Percentiles rank a stretch among this genome's conserved stretches.
Conservation (phyloP, 129 eudicot genomes). For the Flaveria linearis region DNA sequence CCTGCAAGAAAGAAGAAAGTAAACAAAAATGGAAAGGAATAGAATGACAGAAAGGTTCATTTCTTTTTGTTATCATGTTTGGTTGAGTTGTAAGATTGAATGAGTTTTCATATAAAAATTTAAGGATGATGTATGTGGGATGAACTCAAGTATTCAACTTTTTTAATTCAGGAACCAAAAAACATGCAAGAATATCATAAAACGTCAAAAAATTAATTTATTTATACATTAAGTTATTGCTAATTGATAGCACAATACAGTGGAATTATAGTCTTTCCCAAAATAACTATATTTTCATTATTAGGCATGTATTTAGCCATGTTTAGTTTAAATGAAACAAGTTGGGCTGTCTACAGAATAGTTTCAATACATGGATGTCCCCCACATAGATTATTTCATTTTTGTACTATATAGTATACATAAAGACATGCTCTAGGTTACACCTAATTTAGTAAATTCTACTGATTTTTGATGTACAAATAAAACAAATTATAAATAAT, state of each 20-base stretch:
- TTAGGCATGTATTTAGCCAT: constrained; percentile 1
- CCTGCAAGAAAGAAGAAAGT: constrained; percentile 49
- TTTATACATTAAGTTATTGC: neutral
- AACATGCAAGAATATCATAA: neutral
- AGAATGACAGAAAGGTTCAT: constrained; percentile 1
- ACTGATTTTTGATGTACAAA: neutral
- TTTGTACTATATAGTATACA: neutral
- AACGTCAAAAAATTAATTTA: neutral
- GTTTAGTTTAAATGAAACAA: neutral
- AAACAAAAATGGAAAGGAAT: constrained; percentile 5
- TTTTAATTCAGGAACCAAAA: neutral
- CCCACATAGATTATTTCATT: neutral
- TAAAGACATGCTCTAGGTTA: neutral
- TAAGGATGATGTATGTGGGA: neutral
- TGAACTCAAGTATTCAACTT: constrained; percentile 5
- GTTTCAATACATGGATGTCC: constrained; percentile 9
- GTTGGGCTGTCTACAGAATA: neutral
- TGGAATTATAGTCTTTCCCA: neutral
- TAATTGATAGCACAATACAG: neutral
- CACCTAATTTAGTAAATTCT: neutral
- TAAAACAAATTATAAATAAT: neutral
- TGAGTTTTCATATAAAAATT: neutral
- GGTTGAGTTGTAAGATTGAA: neutral
- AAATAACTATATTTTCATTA: neutral
- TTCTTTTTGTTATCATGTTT: constrained; percentile 5